Conservation (phyloP, 495 filamentous ascomycete species). For the Neurospora sp. region DNA sequence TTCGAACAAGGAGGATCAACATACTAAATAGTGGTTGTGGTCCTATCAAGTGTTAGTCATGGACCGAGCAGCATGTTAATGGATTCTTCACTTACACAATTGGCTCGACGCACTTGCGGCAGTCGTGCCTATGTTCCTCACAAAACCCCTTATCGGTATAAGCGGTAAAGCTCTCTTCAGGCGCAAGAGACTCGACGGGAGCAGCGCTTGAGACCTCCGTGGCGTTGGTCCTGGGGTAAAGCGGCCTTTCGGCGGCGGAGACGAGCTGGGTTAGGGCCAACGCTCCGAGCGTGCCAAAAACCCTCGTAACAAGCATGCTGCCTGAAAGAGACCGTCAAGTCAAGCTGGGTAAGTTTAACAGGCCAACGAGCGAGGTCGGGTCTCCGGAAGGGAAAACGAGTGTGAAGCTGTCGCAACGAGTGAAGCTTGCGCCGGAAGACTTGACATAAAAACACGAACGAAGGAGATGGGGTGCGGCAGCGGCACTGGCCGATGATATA, state of each 20-base stretch:
- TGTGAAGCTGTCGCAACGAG: conserved; percentile 14
- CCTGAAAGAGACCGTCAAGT: conserved; percentile 1
- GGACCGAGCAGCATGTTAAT: neutral
- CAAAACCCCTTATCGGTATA: neutral
- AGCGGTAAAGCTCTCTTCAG: neutral
- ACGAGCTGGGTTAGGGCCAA: conserved; percentile 16
- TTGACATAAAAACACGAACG: conserved; percentile 5
- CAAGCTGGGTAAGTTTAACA: conserved; percentile 2
- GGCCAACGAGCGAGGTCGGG: conserved; percentile 10
- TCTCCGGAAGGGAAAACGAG: conserved; percentile 8
- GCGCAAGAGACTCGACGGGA: neutral
- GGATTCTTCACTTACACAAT: neutral
- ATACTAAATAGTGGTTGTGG: neutral
- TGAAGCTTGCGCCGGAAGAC: conserved; percentile 9
- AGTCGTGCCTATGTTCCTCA: neutral
- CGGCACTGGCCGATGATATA: conserved; percentile 22
- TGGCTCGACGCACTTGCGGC: neutral
- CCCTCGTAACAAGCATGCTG: conserved; percentile 21
- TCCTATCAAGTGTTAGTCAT: neutral
- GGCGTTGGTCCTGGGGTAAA: conserved; percentile 9
- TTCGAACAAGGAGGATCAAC: neutral
- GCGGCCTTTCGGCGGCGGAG: conserved; percentile 4
- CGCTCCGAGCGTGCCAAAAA: conserved; percentile 15
- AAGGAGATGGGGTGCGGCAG: conserved; percentile 2
- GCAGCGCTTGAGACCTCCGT: neutral